These are phyloP conservation scores for Lactifluus hygrophoroides DNA, from an alignment of 768 basidiomycete genomes.

Conservation along the genomic window DNA sequence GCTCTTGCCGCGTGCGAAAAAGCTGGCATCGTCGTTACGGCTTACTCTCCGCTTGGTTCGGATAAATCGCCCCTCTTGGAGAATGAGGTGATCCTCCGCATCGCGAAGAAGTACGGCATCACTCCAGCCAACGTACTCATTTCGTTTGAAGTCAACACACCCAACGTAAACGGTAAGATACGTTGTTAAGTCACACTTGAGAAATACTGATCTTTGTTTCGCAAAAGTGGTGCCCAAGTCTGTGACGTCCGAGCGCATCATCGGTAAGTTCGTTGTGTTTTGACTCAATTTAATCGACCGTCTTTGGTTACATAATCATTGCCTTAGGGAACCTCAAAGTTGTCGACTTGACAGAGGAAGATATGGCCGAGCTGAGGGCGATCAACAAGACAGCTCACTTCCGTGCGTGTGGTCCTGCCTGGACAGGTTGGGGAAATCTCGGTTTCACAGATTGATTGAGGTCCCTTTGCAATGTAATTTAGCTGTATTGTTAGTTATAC, in stretches of 20 bases:
- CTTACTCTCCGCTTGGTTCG: constrained; percentile 75
- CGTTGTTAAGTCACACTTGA: constrained; percentile 12
- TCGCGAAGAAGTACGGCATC: constrained; percentile 55
- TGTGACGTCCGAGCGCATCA: constrained; percentile 60
- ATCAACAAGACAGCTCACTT: constrained; percentile 57
- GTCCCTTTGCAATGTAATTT: background rate
- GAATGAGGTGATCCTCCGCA: constrained; percentile 48
- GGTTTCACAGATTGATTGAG: constrained; percentile 43
- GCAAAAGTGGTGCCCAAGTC: constrained; percentile 64
- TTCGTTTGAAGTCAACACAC: constrained; percentile 64
- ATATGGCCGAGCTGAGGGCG: constrained; percentile 45
- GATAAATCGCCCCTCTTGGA: constrained; percentile 57
- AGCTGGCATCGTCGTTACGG: constrained; percentile 63
- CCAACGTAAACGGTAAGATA: constrained; percentile 40
- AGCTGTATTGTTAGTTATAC: too few relatives aligned
- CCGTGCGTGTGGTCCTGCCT: constrained; percentile 56
- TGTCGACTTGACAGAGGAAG: constrained; percentile 52
- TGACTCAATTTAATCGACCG: background rate
- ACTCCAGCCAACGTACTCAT: constrained; percentile 59
- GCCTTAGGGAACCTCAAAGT: constrained; percentile 47
- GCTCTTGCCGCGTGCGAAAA: constrained; percentile 50
- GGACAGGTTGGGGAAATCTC: constrained; percentile 55
- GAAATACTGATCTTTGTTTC: background rate
- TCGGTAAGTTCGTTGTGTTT: constrained; percentile 28
- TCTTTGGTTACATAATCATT: background rate